phyloP scores from a whole-genome alignment of 2,329 filamentous ascomycete genomes.

The Lachnellula hyalina region DNA sequence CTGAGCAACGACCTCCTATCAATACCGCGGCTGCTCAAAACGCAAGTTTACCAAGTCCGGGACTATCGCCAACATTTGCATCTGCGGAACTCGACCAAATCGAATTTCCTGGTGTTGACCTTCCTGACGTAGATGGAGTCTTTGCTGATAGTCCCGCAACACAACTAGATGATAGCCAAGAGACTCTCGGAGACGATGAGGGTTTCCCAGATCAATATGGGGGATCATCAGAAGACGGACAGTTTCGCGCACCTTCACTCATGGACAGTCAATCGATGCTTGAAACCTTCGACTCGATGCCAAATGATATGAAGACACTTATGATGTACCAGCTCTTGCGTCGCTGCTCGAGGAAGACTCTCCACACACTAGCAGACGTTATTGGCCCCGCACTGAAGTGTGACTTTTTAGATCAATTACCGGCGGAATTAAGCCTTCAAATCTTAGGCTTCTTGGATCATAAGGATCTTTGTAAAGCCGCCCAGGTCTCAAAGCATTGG shows the following conservation, averaged over 20 bases:
- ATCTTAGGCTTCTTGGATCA: slow-evolving; percentile 83
- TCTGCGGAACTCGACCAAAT: slow-evolving; percentile 46
- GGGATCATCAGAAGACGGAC: slow-evolving; percentile 26
- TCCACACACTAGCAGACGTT: slow-evolving; percentile 82
- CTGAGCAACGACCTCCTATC: slow-evolving; percentile 47
- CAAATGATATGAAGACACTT: slow-evolving; percentile 86
- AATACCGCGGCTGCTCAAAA: slow-evolving; percentile 74
- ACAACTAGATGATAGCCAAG: slow-evolving; percentile 25
- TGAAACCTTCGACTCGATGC: slow-evolving; percentile 86
- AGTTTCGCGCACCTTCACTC: slow-evolving; percentile 36
- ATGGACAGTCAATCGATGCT: slow-evolving; percentile 83
- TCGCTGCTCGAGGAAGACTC: slow-evolving; percentile 78
- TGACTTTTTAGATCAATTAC: slow-evolving; percentile 81
- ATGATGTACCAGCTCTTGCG: slow-evolving; percentile 95
- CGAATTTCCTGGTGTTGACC: slow-evolving; percentile 35
- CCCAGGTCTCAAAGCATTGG: slow-evolving; percentile 94
- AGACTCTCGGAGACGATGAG: slow-evolving; percentile 20
- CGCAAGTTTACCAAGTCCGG: slow-evolving; percentile 89
- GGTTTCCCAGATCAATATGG: slow-evolving; percentile 25
- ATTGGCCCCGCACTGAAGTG: slow-evolving; percentile 94
- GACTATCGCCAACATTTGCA: slow-evolving; percentile 84
- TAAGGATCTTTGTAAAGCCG: slow-evolving; percentile 79
- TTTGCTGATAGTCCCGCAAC: slow-evolving; percentile 32
- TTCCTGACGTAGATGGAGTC: slow-evolving; percentile 37
- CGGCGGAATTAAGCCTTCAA: slow-evolving; percentile 80